A percentile compares a stretch with the other conserved stretches of the same genome.
phyloP scores from a whole-genome alignment of 2,329 filamentous ascomycete species.

The Penicillium sp. region DNA sequence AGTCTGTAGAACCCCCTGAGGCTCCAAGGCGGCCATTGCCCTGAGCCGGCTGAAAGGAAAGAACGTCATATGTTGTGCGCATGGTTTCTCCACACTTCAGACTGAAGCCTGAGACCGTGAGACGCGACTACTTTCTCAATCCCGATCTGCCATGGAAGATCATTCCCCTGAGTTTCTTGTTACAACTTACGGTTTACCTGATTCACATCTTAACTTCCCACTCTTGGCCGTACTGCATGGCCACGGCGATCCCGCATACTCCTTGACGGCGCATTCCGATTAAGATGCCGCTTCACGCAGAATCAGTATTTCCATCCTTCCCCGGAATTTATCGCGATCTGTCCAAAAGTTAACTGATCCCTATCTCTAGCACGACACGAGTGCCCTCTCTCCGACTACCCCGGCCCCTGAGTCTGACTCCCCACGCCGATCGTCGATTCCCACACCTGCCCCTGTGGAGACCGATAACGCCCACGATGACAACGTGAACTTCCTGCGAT shows the following conservation, averaged over 20 bases:
- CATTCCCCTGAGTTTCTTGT: background rate
- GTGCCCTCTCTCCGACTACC: constrained; percentile 23
- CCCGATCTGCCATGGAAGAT: background rate
- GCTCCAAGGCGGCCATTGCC: background rate
- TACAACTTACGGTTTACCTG: too few relatives aligned
- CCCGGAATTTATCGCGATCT: background rate
- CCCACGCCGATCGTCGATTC: constrained; percentile 49
- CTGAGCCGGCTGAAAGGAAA: constrained; percentile 11
- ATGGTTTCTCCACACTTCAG: constrained; percentile 2
- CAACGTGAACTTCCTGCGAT: constrained; percentile 52
- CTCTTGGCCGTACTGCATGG: constrained; percentile 7
- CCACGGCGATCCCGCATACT: constrained; percentile 8
- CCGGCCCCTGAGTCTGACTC: constrained; percentile 42
- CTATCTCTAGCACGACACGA: constrained; percentile 26
- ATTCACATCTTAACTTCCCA: background rate
- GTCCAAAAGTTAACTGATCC: background rate
- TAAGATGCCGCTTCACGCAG: constrained; percentile 37
- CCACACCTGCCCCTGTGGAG: constrained; percentile 44
- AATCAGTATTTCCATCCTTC: constrained; percentile 36
- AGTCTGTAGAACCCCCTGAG: too few relatives aligned
- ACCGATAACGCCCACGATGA: constrained; percentile 46
- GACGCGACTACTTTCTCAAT: background rate
- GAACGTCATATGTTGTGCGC: constrained; percentile 14
- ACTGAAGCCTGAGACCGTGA: background rate
- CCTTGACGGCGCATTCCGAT: constrained; percentile 16